These are phyloP conservation scores for Byssoonygena ceratinophila DNA, from an alignment of 2,329 filamentous ascomycete species.

Conservation along the genomic window DNA sequence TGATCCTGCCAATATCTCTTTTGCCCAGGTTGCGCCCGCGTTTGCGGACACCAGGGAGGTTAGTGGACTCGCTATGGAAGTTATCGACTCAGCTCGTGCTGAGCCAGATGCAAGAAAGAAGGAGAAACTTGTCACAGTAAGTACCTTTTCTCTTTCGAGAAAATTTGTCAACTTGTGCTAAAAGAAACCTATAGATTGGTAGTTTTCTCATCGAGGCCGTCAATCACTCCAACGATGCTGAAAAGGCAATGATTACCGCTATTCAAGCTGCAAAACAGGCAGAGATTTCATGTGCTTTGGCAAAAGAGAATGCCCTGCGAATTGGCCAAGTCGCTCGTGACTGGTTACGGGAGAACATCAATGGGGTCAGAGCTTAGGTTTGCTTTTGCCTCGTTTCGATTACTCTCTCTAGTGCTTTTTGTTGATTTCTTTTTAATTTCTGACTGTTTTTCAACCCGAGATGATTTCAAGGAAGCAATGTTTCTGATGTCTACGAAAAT, in stretches of 20 bases:
- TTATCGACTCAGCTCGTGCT: slow-evolving; percentile 16
- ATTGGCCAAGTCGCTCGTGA: slow-evolving; percentile 15
- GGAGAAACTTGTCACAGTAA: slow-evolving; percentile 18
- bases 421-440: background rate
- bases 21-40: slow-evolving; percentile 13
- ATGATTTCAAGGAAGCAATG: no score
- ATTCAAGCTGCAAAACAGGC: slow-evolving; percentile 19
- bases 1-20: background rate
- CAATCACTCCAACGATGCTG: slow-evolving; percentile 19
- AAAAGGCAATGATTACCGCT: slow-evolving; percentile 19
- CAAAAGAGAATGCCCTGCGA: slow-evolving; percentile 18
- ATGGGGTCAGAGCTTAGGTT: background rate
- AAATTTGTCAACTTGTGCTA: background rate
- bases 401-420: background rate
- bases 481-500: no score
- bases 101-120: slow-evolving; percentile 17
- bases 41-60: slow-evolving; percentile 14
- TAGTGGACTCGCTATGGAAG: slow-evolving; percentile 16
- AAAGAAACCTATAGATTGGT: slow-evolving; percentile 13
- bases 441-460: background rate
- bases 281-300: slow-evolving; percentile 18
- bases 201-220: slow-evolving; percentile 19
- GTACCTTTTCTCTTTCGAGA: background rate
- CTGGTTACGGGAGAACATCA: background rate
- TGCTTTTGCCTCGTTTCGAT: background rate